These are phyloP conservation scores for Astrothelium subdiscretum DNA, from an alignment of 495 filamentous ascomycete genomes.

Conservation along the genomic window DNA sequence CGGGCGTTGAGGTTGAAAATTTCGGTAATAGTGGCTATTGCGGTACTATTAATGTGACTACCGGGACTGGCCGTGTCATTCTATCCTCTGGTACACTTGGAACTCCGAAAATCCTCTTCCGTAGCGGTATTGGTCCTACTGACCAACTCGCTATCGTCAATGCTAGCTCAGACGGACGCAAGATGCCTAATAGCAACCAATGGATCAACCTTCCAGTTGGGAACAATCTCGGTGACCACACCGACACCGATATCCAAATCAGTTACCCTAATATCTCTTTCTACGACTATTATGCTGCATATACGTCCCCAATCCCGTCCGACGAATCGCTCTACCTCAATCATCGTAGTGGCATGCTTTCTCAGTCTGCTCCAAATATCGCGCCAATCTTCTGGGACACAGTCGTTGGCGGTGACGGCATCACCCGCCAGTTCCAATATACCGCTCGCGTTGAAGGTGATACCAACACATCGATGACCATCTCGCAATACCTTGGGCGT, in stretches of 20 bases:
- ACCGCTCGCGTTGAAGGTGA: conserved; percentile 49
- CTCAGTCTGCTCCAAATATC: conserved; percentile 59
- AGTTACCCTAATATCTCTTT: conserved; percentile 46
- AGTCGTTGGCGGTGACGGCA: conserved; percentile 48
- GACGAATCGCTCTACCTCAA: conserved; percentile 39
- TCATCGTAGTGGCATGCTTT: conserved; percentile 47
- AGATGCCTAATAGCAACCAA: conserved; percentile 42
- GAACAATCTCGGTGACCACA: conserved; percentile 61
- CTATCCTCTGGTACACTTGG: conserved; percentile 60
- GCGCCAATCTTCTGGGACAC: conserved; percentile 51
- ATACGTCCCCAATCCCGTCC: conserved; percentile 34
- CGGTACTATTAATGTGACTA: conserved; percentile 50
- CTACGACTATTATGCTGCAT: conserved; percentile 56
- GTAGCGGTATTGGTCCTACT: conserved; percentile 27
- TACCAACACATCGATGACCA: conserved; percentile 42
- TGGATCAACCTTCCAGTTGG: conserved; percentile 71
- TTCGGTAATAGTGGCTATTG: conserved; percentile 42
- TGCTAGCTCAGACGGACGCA: conserved; percentile 20
- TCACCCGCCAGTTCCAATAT: conserved; percentile 55
- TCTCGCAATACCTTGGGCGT: conserved; percentile 55
- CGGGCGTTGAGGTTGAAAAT: conserved; percentile 55
- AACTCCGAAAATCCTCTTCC: conserved; percentile 56
- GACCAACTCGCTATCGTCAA: conserved; percentile 27
- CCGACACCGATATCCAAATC: conserved; percentile 58
- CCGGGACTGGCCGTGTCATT: conserved; percentile 50